Evolutionary conservation across 179 eudicot genomes (phyloP), one percentile per base, ranked within the genome.

Genomic region (Beta macrorhiza): DNA sequence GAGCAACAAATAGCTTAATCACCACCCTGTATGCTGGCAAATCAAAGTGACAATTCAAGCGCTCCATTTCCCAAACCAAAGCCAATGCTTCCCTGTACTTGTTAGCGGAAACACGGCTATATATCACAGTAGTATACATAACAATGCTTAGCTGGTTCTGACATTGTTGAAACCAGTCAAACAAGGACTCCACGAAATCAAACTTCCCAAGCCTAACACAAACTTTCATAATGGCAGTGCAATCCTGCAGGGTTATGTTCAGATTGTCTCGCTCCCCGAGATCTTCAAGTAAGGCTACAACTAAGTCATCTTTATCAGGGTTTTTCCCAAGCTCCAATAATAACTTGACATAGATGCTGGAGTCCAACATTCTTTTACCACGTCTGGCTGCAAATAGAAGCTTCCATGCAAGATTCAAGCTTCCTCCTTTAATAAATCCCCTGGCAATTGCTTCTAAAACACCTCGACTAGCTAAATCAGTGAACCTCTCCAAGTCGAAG

Each of bases 41-140:
- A 89, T 96, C 98, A 81, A 93, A 85, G 15, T 86, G 81, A 81
- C 82, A 88, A 81, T 89, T 81, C 45, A 85, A 83, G 61, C 79
- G 87, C 83, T 96, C 99, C 96, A 96, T 96, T 89, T 93, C 97
- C 99, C 99, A 94, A 17, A 96, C 93, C 80, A 95, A 47, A 79
- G 89, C 86, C 86, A 92, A 80, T 13, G 95, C 97, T 79, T 95
- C 97, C 83, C 92, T 92, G 65, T 87, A 89, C 72, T 85, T 89
- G 45, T 80, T 81, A 58, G 87, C 89, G 25, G 76, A 82, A 58
- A 75, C 85, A 49, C 92, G 97, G 76, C 95, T 87, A 70, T 95
- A 90, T 77, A 95, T 87, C 72, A 95, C 67, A 81, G 97, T 91
- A 9, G 99, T 93, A 82, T 92, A 93, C 98, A 95, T 93, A 9